Conservation (phyloP, 1,284 basidiomycete species). For the Anthracocystis panici-leucophaei region DNA sequence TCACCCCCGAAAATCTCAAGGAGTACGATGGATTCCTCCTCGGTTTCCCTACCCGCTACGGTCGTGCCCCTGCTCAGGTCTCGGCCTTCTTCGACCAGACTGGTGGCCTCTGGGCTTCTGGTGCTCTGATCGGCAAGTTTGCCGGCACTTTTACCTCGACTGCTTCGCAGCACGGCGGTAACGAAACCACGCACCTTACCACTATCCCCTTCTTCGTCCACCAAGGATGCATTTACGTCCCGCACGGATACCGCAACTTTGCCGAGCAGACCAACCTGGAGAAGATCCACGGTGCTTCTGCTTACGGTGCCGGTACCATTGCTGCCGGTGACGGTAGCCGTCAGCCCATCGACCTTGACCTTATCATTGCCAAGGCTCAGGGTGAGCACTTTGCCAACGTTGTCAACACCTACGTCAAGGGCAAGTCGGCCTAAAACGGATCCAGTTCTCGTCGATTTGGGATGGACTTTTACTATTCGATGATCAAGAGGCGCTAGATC, state of each 20-base stretch:
- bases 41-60: constrained; percentile 74
- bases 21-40: constrained; percentile 73
- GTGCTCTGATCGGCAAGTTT: constrained; percentile 82
- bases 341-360: constrained; percentile 48
- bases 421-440: constrained; percentile 35
- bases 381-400: constrained; percentile 51
- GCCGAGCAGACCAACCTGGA: constrained; percentile 36
- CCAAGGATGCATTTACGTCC: constrained; percentile 60
- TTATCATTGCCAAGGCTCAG: constrained; percentile 48
- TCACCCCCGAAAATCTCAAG: constrained; percentile 77
- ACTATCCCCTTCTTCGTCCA: constrained; percentile 61
- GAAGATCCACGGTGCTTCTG: constrained; percentile 43
- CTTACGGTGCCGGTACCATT: constrained; percentile 58
- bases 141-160: constrained; percentile 77
- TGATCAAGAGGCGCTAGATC: no score
- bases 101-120: constrained; percentile 79
- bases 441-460: no score
- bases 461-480: not conserved
- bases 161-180: constrained; percentile 72
- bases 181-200: constrained; percentile 59
- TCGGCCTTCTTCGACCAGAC: constrained; percentile 78
- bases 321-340: constrained; percentile 53
- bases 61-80: constrained; percentile 73
- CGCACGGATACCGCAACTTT: constrained; percentile 39
- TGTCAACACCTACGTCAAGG: constrained; percentile 55